These are phyloP conservation scores for Hygrophila difformis DNA, from an alignment of 257 asterid genomes.

Conservation along the genomic window DNA sequence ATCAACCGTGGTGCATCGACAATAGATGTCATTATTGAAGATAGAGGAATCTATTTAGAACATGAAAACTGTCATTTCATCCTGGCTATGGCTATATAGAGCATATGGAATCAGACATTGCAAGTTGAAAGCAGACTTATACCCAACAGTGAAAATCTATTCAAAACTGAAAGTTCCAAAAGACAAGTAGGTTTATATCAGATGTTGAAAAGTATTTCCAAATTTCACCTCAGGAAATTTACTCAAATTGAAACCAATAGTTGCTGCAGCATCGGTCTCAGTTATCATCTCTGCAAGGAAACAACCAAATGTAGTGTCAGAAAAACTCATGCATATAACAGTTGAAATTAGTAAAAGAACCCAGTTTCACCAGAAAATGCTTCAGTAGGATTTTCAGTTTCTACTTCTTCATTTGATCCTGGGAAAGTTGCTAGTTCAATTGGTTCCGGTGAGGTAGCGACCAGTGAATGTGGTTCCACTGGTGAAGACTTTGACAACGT, in stretches of 20 bases:
- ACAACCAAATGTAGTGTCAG: conserved; percentile 16
- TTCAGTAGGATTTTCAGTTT: conserved; percentile 20
- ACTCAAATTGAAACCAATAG: conserved; percentile 20
- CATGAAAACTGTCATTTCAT: no score
- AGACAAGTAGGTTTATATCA: conserved; percentile 1
- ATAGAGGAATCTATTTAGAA: not conserved
- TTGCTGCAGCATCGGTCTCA: conserved; percentile 23
- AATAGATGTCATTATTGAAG: not conserved
- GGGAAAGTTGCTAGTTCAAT: conserved; percentile 22
- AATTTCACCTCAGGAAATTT: conserved; percentile 26
- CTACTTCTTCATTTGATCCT: conserved; percentile 17
- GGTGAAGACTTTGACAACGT: conserved; percentile 19
- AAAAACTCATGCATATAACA: conserved; percentile 1
- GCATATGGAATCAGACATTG: not conserved
- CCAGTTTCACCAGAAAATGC: conserved; percentile 28
- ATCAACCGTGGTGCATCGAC: conserved; percentile 1
- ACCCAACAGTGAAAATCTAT: conserved; percentile 9
- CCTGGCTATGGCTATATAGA: no score
- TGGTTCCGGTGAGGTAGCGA: conserved; percentile 13
- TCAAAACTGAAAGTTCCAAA: conserved; percentile 5
- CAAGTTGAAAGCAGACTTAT: not conserved
- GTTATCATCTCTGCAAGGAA: conserved; percentile 28
- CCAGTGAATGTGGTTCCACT: conserved; percentile 19
- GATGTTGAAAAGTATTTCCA: conserved; percentile 13
- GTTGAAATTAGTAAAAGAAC: conserved; percentile 13